These are phyloP conservation scores for Sclerotinia trifoliorum DNA, from an alignment of 2,329 filamentous ascomycete species.

Conservation along the genomic window DNA sequence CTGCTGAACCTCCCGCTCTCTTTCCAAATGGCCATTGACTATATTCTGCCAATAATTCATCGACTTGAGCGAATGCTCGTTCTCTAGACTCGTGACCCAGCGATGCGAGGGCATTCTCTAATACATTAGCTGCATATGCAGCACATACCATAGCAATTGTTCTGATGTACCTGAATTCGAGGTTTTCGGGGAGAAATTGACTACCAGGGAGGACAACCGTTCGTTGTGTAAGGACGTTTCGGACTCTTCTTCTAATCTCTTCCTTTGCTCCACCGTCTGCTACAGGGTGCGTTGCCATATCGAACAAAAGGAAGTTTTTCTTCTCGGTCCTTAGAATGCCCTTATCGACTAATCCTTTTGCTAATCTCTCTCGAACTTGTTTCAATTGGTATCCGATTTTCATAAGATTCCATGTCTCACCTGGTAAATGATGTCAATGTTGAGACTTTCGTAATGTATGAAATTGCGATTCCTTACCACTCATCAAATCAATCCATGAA, in stretches of 20 bases:
- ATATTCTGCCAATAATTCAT: conserved; percentile 92
- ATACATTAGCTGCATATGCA: conserved; percentile 94
- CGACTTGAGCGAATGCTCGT: conserved; percentile 92
- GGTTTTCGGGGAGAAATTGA: conserved; percentile 88
- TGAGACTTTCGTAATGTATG: conserved; percentile 13
- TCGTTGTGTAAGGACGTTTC: conserved; percentile 87
- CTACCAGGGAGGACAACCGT: conserved; percentile 85
- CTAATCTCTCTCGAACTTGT: conserved; percentile 95
- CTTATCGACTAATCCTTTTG: conserved; percentile 97
- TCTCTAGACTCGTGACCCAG: conserved; percentile 93
- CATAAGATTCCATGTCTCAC: conserved; percentile 99
- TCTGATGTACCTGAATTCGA: conserved; percentile 89
- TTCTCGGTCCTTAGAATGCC: conserved; percentile 98
- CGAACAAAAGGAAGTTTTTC: conserved; percentile 98
- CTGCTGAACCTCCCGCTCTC: conserved; percentile 69
- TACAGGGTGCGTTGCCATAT: conserved; percentile 98
- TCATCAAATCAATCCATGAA: conserved; percentile 99
- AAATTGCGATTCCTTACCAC: conserved; percentile 56
- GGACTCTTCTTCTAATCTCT: conserved; percentile 88
- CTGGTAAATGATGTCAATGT: conserved; percentile 47
- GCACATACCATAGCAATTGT: conserved; percentile 97
- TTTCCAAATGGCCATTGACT: conserved; percentile 96
- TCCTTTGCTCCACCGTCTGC: conserved; percentile 96
- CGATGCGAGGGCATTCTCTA: conserved; percentile 94
- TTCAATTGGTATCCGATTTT: conserved; percentile 99